phyloP scores from a whole-genome alignment of 208 protist genomes.

The Leishmania gerbilli region DNA sequence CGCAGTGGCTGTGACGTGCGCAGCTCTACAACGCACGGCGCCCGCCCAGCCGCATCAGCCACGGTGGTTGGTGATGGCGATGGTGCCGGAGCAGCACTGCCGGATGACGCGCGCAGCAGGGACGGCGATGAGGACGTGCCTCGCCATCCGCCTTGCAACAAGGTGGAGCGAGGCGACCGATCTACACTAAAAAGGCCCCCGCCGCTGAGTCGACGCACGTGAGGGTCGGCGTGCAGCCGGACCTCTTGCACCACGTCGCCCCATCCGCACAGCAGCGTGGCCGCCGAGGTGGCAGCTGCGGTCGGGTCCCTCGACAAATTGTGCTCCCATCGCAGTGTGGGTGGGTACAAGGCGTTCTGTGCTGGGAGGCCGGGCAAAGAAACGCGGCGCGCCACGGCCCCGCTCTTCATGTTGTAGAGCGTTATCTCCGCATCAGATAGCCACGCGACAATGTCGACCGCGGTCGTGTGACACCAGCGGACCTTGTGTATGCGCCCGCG shows the following conservation, averaged over 20 bases:
- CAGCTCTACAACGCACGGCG: conserved; percentile 9
- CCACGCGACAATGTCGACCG: conserved; percentile 63
- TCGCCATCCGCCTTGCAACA: not conserved
- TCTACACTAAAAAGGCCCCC: not conserved
- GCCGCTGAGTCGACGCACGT: not conserved
- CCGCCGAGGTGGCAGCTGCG: not conserved
- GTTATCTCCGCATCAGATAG: conserved; percentile 55
- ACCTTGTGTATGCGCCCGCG: conserved; percentile 52
- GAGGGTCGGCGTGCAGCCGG: conserved; percentile 16
- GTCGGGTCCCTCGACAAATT: not conserved
- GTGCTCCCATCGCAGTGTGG: conserved; percentile 60
- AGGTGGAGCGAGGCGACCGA: not conserved
- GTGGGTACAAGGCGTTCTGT: conserved; percentile 49
- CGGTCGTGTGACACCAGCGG: conserved; percentile 50
- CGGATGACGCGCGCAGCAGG: not conserved
- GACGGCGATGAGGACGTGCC: not conserved
- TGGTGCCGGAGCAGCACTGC: not conserved
- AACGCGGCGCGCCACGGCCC: conserved; percentile 32
- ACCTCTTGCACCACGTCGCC: conserved; percentile 69
- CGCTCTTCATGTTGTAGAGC: conserved; percentile 52
- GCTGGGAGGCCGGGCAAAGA: conserved; percentile 16
- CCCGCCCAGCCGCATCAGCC: not conserved
- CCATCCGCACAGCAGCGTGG: conserved; percentile 61
- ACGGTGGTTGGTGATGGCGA: not conserved
- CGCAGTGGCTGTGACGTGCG: conserved; percentile 23